These are phyloP conservation scores for Cochlearia excelsa DNA, from an alignment of 345 rosid genomes.

Conservation along the genomic window DNA sequence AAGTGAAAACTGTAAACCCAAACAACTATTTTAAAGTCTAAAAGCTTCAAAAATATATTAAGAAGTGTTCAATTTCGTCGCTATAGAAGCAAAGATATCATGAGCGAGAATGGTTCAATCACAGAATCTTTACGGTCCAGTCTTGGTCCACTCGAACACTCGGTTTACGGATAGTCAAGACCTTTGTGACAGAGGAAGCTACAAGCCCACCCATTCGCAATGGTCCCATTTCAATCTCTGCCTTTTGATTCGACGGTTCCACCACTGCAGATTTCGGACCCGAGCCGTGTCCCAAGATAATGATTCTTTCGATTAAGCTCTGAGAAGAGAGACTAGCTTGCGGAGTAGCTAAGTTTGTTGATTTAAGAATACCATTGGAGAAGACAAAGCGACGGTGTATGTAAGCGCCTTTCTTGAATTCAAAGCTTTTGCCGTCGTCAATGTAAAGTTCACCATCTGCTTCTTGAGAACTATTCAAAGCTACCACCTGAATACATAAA, in stretches of 20 bases:
- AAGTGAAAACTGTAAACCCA: too few relatives aligned
- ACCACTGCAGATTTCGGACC: conserved; percentile 56
- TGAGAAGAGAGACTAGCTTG: conserved; percentile 50
- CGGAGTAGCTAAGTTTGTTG: conserved; percentile 45
- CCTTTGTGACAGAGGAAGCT: conserved; percentile 40
- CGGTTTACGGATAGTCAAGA: conserved; percentile 76
- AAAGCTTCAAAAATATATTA: conserved; percentile 28
- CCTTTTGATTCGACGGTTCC: conserved; percentile 63
- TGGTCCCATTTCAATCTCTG: conserved; percentile 65
- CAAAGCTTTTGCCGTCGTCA: conserved; percentile 89
- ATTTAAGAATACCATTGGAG: conserved; percentile 64
- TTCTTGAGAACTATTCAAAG: conserved; percentile 77
- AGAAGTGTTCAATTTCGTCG: conserved; percentile 9
- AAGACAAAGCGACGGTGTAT: conserved; percentile 77
- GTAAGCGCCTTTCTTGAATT: conserved; percentile 63
- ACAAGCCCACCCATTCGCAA: conserved; percentile 43
- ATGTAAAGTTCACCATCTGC: conserved; percentile 96
- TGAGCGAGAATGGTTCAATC: conserved; percentile 27
- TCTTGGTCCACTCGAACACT: conserved; percentile 68
- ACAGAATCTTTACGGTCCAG: conserved; percentile 74
- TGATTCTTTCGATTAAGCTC: conserved; percentile 71
- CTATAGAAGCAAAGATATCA: conserved; percentile 2
- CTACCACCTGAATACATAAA: conserved; percentile 59
- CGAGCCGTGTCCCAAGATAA: conserved; percentile 55
- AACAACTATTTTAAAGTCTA: not conserved